Conservation (phyloP, 352 stramenopile genomes). For the Blastocystis sp. region DNA sequence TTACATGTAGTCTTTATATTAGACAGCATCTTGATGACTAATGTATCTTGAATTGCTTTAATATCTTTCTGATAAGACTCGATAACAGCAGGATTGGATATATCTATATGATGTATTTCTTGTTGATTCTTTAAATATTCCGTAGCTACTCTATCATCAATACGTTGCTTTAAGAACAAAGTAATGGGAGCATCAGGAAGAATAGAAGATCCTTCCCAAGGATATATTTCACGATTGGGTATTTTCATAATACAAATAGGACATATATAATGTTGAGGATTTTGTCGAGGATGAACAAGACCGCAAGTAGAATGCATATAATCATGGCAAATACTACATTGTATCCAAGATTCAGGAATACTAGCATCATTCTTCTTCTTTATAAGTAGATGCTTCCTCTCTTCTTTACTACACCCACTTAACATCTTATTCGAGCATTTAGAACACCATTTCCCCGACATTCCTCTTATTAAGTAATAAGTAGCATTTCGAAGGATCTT, state of each 20-base stretch:
- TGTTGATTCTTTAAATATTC: constrained; percentile 1
- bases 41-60: not conserved
- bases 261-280: constrained; percentile 6
- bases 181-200: constrained; percentile 1
- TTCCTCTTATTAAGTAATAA: constrained; percentile 22
- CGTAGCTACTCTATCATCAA: not conserved
- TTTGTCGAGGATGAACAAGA: constrained; percentile 13
- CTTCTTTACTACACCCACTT: not conserved
- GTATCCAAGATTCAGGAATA: constrained; percentile 23
- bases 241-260: constrained; percentile 12
- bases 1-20: constrained; percentile 5
- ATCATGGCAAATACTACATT: constrained; percentile 3
- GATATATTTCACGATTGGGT: not conserved
- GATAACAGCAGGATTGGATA: too few species aligned
- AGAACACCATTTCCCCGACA: constrained; percentile 9
- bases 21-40: constrained; percentile 2
- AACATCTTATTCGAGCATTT: constrained; percentile 24
- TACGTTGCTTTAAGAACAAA: not conserved
- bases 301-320: constrained; percentile 25
- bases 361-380: constrained; percentile 27
- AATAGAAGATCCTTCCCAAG: not conserved
- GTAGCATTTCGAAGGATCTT: constrained; percentile 21
- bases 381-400: constrained; percentile 14
- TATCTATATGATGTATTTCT: too few species aligned
- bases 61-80: not conserved